Percentiles rank a stretch among this genome's conserved stretches.
Evolutionary conservation across 2,329 filamentous ascomycete species (phyloP).

Genomic region (Colletotrichum sp.): DNA sequence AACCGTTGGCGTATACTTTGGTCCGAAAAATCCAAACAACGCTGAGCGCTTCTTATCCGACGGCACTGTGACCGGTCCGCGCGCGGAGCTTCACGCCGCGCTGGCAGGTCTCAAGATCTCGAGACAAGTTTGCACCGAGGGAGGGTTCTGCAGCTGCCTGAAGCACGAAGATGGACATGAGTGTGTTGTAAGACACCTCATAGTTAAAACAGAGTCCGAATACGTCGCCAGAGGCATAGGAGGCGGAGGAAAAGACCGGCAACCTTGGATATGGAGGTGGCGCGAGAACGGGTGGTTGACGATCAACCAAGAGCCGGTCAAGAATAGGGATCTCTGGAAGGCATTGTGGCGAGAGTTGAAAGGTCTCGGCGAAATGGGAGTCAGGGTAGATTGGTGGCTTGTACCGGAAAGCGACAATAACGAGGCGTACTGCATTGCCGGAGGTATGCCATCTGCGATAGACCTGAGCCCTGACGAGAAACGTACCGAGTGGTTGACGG

Average conservation of each 20-base stretch:
- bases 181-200: not conserved
- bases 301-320: not conserved
- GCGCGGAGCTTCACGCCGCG: not conserved
- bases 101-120: not conserved
- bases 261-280: not conserved
- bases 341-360: not conserved
- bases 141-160: not conserved
- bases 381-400: not conserved
- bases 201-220: not conserved
- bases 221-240: not conserved
- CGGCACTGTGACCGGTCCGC: not conserved
- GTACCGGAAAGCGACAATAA: not conserved
- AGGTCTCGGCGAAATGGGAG: not conserved
- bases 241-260: not conserved
- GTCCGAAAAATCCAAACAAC: not conserved
- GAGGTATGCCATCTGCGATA: not conserved
- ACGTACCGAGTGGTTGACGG: not conserved
- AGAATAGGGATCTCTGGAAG: not conserved
- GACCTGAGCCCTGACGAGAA: not conserved
- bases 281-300: not conserved
- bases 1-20: not conserved
- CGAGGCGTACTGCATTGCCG: not conserved
- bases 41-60: not conserved
- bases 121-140: not conserved
- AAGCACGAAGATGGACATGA: not conserved